phyloP scores from a whole-genome alignment of 2,329 filamentous ascomycete species.

The Sporothrix dimorphospora region DNA sequence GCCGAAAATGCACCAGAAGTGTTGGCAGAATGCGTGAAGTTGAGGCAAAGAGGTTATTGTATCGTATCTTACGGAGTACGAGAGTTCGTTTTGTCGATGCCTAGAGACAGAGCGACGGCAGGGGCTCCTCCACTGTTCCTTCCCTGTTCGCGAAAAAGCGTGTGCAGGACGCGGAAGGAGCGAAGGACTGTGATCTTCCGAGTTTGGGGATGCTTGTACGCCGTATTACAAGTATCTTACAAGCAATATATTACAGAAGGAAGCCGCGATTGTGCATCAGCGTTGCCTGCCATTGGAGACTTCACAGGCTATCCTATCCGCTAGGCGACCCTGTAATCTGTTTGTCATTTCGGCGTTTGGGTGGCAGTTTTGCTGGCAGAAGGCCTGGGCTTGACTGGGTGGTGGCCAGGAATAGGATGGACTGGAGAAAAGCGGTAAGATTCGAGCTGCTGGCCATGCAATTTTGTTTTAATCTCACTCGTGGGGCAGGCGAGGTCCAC shows the following conservation, averaged over 20 bases:
- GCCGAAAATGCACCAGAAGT: background rate
- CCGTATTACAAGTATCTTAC: background rate
- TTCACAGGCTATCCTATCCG: background rate
- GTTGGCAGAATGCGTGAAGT: background rate
- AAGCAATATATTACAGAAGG: background rate
- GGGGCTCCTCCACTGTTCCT: background rate
- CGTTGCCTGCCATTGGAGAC: background rate
- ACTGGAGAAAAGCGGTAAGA: slow-evolving; percentile 23
- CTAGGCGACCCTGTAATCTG: background rate
- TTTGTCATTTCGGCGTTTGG: slow-evolving; percentile 5
- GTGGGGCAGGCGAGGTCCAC: slow-evolving; percentile 32
- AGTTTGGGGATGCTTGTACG: background rate
- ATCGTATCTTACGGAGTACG: too few species aligned
- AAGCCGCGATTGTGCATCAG: background rate
- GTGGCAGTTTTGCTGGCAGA: slow-evolving; percentile 18
- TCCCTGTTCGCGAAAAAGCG: background rate
- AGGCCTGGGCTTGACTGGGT: background rate
- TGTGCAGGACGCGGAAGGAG: slow-evolving; percentile 15
- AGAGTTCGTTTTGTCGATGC: background rate
- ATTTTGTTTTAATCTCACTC: slow-evolving; percentile 35
- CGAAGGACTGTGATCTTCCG: background rate
- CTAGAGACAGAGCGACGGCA: background rate
- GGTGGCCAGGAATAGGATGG: background rate
- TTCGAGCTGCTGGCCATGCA: slow-evolving; percentile 27
- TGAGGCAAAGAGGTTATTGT: background rate